A percentile compares a stretch with the other conserved stretches of the same genome.
Evolutionary conservation across 2,329 filamentous ascomycete species (phyloP).

Genomic region (Phyllosticta ampelicida): DNA sequence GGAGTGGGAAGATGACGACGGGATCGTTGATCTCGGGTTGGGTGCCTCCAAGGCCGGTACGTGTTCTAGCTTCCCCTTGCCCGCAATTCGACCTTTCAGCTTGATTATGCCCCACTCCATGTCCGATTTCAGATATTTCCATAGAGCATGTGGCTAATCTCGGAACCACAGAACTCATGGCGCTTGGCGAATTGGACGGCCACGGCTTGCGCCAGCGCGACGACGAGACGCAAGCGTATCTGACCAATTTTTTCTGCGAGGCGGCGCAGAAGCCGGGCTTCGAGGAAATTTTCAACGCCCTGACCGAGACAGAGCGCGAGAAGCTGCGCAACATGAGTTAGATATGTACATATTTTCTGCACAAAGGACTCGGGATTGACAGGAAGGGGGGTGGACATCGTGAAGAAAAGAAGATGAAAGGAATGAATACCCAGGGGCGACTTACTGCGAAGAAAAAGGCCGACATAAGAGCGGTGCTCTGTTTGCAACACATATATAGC

Average conservation of each 20-base stretch:
- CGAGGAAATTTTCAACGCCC: conserved; percentile 41
- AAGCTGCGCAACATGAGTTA: conserved; percentile 33
- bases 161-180: conserved; percentile 56
- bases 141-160: background rate
- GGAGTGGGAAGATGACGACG: conserved; percentile 74
- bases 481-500: too few relatives aligned
- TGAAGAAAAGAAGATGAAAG: too few relatives aligned
- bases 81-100: background rate
- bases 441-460: background rate
- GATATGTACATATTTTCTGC: background rate
- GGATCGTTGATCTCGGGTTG: conserved; percentile 58
- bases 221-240: conserved; percentile 79
- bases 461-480: too few relatives aligned
- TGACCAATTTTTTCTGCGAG: conserved; percentile 67
- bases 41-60: conserved; percentile 34
- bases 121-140: background rate
- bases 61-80: conserved; percentile 1
- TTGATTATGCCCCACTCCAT: too few relatives aligned
- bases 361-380: background rate
- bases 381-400: too few relatives aligned
- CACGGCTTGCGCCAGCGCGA: conserved; percentile 56
- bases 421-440: background rate
- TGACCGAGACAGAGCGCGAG: conserved; percentile 44
- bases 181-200: conserved; percentile 48
- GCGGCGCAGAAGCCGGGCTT: conserved; percentile 45